These are phyloP conservation scores for Truncatella angustata DNA, from an alignment of 2,329 filamentous ascomycete species.

Conservation along the genomic window DNA sequence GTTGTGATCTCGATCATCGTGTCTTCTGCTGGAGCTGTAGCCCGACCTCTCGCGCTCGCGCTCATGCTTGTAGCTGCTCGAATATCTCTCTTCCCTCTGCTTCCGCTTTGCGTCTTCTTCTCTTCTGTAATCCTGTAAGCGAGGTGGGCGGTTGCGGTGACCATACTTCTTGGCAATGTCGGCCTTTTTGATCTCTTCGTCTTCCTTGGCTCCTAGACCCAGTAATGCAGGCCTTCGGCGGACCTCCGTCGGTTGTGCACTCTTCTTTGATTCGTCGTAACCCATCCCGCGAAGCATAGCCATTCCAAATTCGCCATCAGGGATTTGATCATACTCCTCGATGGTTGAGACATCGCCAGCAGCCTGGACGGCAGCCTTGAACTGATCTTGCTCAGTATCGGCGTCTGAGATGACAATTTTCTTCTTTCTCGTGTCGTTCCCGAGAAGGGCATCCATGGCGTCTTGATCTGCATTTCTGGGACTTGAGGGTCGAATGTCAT, in stretches of 20 bases:
- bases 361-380: constrained; percentile 65
- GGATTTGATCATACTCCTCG: constrained; percentile 83
- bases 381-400: constrained; percentile 49
- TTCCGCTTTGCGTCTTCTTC: constrained; percentile 42
- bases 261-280: constrained; percentile 72
- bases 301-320: constrained; percentile 92
- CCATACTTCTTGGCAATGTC: constrained; percentile 48
- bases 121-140: constrained; percentile 50
- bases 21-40: constrained; percentile 21
- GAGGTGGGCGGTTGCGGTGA: constrained; percentile 37
- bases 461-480: constrained; percentile 40
- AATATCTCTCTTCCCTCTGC: constrained; percentile 37
- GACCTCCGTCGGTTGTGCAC: constrained; percentile 55
- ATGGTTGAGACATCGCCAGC: constrained; percentile 75
- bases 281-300: constrained; percentile 91
- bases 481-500: constrained; percentile 1
- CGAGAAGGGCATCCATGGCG: constrained; percentile 67
- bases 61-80: constrained; percentile 45
- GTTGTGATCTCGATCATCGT: constrained; percentile 30
- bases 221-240: constrained; percentile 76
- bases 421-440: constrained; percentile 43
- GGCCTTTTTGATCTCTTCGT: constrained; percentile 68
- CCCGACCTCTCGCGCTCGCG: constrained; percentile 40
- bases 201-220: constrained; percentile 84
- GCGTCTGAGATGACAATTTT: constrained; percentile 60